Base-by-base conservation (phyloP, 768 basidiomycete genomes). In the Chalciporus chontae region DNA sequence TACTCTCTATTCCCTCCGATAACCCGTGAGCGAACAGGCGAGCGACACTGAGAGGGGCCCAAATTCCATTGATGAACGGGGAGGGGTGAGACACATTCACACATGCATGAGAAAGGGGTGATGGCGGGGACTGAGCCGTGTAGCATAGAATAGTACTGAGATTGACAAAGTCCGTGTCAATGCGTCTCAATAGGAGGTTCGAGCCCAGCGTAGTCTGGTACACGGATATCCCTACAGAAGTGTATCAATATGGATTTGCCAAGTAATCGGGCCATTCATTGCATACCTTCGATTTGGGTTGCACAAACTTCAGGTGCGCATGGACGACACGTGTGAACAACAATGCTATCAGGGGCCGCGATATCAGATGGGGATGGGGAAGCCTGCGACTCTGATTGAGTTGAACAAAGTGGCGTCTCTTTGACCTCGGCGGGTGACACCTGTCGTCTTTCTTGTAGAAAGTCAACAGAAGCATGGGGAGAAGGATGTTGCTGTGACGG, bases 161-260 rank as follows among this genome's bases (percentile, higher is more conserved):
- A 63, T 89, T 85, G 58, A 89, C 85, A 56, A 85, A 89, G 60
- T 87, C 85, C 29, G 85, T 85, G 68, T 89, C 87, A 47, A 88
- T 81, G 55, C 87, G 82, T 57, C 87, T 81, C 54, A 88, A 68
- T 41, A 89, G 72, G 27, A 76, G 69, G 44, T 73, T 72, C 8
- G 75, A 65, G 36, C 78, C 81, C 9, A 88, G 73, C 45, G 69
- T 73, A 66, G 81, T 85, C 62, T 85, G 84, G 66, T 87, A 89
- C 43, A 89, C 85, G 34, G 84, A 78, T 48, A 89, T 83, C 56
- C 82, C 87, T 89, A 43, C 8, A 39, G n/a, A 48, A 19, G 27
- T 13, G 26, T 27, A 24, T 63, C 45, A 64, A 46, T 39, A 40
- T 29, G 47, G 21, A 21, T 26, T 45, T 19, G 31, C 41, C 18